Evolutionary conservation across 257 asterid genomes (phyloP).

Genomic region (Forsythia viridissima): DNA sequence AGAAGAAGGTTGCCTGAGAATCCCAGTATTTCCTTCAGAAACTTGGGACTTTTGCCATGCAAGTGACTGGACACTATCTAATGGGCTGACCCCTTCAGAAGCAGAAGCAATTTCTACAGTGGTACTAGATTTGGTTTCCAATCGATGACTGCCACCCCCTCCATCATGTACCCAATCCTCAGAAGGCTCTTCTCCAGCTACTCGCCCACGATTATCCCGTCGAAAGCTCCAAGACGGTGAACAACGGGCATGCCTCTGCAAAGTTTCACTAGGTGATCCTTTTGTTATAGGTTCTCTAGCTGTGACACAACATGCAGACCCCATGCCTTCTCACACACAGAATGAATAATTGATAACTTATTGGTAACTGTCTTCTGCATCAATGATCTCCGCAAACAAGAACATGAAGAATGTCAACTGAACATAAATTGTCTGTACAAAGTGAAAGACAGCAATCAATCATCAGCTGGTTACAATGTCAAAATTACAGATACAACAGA

Average conservation of each 20-base stretch:
- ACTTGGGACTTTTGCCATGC: constrained; percentile 69
- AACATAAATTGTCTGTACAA: constrained; percentile 31
- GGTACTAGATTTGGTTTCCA: constrained; percentile 60
- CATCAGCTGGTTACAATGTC: not conserved
- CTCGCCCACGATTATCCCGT: constrained; percentile 92
- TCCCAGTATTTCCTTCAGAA: constrained; percentile 61
- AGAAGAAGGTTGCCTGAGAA: constrained; percentile 50
- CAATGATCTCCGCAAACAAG: constrained; percentile 15
- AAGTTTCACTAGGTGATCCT: constrained; percentile 58
- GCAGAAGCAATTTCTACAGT: constrained; percentile 57
- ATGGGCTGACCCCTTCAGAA: constrained; percentile 79
- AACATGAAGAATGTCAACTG: constrained; percentile 9
- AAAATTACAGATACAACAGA: not conserved
- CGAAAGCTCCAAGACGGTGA: constrained; percentile 97
- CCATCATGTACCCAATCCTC: constrained; percentile 62
- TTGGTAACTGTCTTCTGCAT: constrained; percentile 26
- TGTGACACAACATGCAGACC: constrained; percentile 98
- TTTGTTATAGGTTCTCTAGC: constrained; percentile 64
- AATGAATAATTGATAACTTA: constrained; percentile 16
- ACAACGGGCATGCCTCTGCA: constrained; percentile 65
- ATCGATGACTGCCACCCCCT: constrained; percentile 39
- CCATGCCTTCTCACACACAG: constrained; percentile 62
- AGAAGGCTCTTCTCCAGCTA: constrained; percentile 83
- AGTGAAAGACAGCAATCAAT: constrained; percentile 10
- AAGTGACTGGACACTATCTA: constrained; percentile 67